Base-by-base conservation (phyloP, 139 green algal genomes). In the Chara braunii region DNA sequence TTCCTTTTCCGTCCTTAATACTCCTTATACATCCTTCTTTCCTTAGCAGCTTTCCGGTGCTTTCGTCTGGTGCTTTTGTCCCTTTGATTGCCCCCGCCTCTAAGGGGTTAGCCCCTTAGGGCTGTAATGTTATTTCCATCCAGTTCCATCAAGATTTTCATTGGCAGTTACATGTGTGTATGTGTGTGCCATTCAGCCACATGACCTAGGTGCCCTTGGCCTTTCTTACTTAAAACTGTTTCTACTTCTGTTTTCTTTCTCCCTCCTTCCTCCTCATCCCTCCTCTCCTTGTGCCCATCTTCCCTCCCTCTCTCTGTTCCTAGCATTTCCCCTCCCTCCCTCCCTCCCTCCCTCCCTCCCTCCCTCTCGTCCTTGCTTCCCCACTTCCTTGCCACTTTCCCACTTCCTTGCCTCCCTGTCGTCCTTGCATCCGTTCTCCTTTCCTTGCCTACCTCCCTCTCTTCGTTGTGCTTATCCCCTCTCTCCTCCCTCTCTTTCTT, bases 11-110 rank as follows among this genome's bases (percentile, higher is more conserved):
- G 12, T 12, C 63, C 63, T n/a, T 18, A 64, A 12, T 14, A 64
- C n/a, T 64, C 40, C 14, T 64, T 42, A 61, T 14, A 64, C 14
- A 69, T 61, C 14, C 14, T 14, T 33, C 18, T 14, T 23, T 59
- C n/a, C 14, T 59, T 59, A 42, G n/a, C 18, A 56, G 18, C 14
- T 40, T 18, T n/a, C 40, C 18, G 40, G 18, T 26, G 40, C 18
- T 26, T 26, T 18, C 18, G 40, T 26, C 40, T 26, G 40, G 18
- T 26, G n/a, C 50, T 59, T n/a, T 40, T 40, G 14, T 14, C 18
- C 37, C 18, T 53, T n/a, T n/a, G n/a, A n/a, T n/a, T n/a, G n/a
- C n/a, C n/a, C n/a, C n/a, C n/a, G n/a, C n/a, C n/a, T n/a, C n/a
- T n/a, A n/a, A n/a, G n/a, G n/a, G n/a, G 50, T n/a, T 59, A 23